Base-by-base conservation (phyloP, 2,329 filamentous ascomycete species). In the Neophaeococcomyces aloes region DNA sequence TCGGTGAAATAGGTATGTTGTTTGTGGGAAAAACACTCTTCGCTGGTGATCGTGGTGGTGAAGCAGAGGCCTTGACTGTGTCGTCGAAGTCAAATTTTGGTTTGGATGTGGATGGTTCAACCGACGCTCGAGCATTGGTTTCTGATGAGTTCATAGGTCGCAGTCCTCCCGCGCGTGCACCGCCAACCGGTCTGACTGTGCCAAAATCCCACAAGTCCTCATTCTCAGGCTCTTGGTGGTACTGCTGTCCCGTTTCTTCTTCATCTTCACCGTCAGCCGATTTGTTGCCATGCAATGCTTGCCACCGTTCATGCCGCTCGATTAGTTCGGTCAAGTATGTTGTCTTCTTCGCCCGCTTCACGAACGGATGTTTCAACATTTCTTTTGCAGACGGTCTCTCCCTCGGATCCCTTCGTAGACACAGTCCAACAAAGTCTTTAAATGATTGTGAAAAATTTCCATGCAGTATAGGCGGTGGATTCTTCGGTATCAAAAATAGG, bases 131-230 rank as follows among this genome's bases (percentile, higher is more conserved):
- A 14, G 83, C 77, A 60, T 94, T 94, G 14, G 83, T 80, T 10
- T 81, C 82, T 25, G 83, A 81, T 48, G 88, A 85, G 52, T 85
- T 87, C 79, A 94, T 78, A 0, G 79, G 71, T 53, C 82, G 74
- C 38, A 85, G 67, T 2, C 81, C 81, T 35, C 76, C 59, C 23
- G 72, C 73, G 48, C 79, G 78, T 21, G 77, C 74, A 42, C 81
- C 78, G 25, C 75, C 76, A n/a, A 81, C 79, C 4, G 93, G 80
- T 45, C 88, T 76, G 41, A 98, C 86, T 0, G 91, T 98, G 33
- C 91, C 91, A 68, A 98, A 98, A 62, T 98, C 91, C 91, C 91
- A 98, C 59, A 96, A 78, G 61, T 96, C 91, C 60, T 95, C 86
- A 27, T 83, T 74, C 45, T 80, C 74, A 45, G 70, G 64, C 37